phyloP scores from a whole-genome alignment of 2,329 filamentous ascomycete species.

The Thelonectria rubi region DNA sequence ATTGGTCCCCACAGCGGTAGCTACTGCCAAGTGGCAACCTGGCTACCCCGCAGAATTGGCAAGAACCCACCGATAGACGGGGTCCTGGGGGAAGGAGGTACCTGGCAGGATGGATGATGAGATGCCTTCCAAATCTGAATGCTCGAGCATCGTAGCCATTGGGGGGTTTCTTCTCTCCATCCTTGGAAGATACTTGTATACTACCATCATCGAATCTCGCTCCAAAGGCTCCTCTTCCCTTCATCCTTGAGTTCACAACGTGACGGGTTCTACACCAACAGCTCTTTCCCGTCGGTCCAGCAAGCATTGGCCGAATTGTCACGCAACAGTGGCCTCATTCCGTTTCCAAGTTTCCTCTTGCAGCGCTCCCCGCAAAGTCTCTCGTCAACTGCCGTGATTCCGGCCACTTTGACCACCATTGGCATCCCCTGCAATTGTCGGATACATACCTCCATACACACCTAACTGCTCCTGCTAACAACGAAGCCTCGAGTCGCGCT shows the following conservation, averaged over 20 bases:
- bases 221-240: not conserved
- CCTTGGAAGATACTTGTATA: too few species aligned
- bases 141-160: too few species aligned
- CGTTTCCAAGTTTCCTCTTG: not conserved
- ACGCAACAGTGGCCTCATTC: slow-evolving; percentile 17
- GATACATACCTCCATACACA: too few species aligned
- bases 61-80: slow-evolving; percentile 6
- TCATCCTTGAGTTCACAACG: not conserved
- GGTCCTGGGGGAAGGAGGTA: too few species aligned
- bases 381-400: not conserved
- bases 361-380: not conserved
- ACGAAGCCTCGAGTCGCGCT: too few species aligned
- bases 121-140: too few species aligned
- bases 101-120: too few species aligned
- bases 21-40: too few species aligned
- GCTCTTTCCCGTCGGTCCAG: slow-evolving; percentile 20
- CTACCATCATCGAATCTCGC: not conserved
- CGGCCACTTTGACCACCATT: not conserved
- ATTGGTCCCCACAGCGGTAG: too few species aligned
- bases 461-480: too few species aligned
- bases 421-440: too few species aligned
- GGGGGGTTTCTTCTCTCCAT: too few species aligned
- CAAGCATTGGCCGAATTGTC: slow-evolving; percentile 22
- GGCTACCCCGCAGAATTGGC: slow-evolving; percentile 4
- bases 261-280: not conserved